Evolutionary conservation across 805 yeast species (phyloP), one percentile per base, ranked within the genome.

Genomic region (Maudiozyma saulgeensis): DNA sequence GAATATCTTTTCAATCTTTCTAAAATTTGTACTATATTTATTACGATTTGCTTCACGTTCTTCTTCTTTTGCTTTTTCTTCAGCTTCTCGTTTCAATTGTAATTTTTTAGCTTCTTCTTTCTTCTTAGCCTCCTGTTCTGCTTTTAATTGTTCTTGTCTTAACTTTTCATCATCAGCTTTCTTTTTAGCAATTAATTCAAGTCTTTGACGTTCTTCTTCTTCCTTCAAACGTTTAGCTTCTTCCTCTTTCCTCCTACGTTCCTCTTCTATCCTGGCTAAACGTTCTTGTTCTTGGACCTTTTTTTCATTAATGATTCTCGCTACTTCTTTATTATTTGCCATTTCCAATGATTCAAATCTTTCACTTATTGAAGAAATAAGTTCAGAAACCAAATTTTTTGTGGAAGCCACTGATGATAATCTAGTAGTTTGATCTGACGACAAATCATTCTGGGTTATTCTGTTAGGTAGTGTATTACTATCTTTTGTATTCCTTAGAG

Each of bases 1-100:
- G 53, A 77, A 82, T 16, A 61, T 67, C 34, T 62, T 59, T 49
- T 76, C 80, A 26, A 80, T 69, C 4, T 56, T 53, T 31, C 61
- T 63, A 31, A 57, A 60, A 48, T 60, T 56, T 34, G 70, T 59
- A 12, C 53, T 46, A 25, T 59, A 57, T 43, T 50, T 54, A 13
- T 53, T 58, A 25, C 52, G 54, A 39, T 59, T 53, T 16, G 52
- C 56, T 40, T 57, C 59, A 31, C 38, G 50, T 25, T 54, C 57
- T 41, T 57, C 60, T 39, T 53, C 57, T 47, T 59, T 53, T 15
- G 51, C 53, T 42, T 57, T 54, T 31, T 43, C 47, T 32, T 57
- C 57, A 16, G 52, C 56, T 16, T 53, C 51, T 26, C 48, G 51
- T 52, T 47, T 63, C 58, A 46, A 58, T 53, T 53, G 58, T 47